These are phyloP conservation scores for Talaromyces trachyspermus DNA, from an alignment of 495 filamentous ascomycete genomes.

Conservation along the genomic window DNA sequence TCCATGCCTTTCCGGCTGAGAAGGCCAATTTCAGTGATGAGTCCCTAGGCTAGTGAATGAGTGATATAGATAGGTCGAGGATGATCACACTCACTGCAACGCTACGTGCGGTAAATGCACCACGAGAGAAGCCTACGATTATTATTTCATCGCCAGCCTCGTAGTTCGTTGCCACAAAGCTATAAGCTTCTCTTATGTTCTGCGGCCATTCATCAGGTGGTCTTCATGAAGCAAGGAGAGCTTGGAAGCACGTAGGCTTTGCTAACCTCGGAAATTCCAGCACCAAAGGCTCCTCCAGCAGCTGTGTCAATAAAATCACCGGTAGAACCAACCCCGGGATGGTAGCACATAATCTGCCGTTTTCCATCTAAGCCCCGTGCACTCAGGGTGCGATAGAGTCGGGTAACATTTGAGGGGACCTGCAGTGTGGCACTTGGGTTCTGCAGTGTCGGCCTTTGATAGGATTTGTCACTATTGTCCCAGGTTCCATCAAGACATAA, in stretches of 20 bases:
- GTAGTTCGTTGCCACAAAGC: conserved; percentile 61
- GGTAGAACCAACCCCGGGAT: conserved; percentile 43
- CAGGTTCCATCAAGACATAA: conserved; percentile 40
- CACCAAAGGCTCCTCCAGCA: conserved; percentile 43
- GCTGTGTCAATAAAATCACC: conserved; percentile 35
- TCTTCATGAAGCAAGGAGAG: no score
- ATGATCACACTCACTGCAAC: conserved; percentile 26
- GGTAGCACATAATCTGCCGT: conserved; percentile 47
- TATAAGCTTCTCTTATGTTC: conserved; percentile 60
- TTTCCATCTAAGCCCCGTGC: conserved; percentile 18
- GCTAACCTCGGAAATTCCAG: conserved; percentile 38
- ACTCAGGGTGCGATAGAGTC: conserved; percentile 31
- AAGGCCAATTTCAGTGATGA: conserved; percentile 55
- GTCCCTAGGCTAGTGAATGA: conserved; percentile 28
- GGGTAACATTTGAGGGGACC: conserved; percentile 39
- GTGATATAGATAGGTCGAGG: background rate
- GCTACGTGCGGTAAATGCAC: conserved; percentile 63
- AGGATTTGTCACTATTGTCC: conserved; percentile 25
- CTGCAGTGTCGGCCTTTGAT: conserved; percentile 11
- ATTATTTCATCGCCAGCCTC: conserved; percentile 61
- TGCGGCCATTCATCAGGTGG: conserved; percentile 14
- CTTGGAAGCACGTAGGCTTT: background rate
- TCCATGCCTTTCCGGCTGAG: conserved; percentile 58
- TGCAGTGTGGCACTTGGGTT: conserved; percentile 19
- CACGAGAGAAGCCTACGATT: conserved; percentile 63